Percentiles rank a stretch among this genome's conserved stretches.
Evolutionary conservation across 441 rosid genomes (phyloP).

Genomic region (Aquilaria agallochum): DNA sequence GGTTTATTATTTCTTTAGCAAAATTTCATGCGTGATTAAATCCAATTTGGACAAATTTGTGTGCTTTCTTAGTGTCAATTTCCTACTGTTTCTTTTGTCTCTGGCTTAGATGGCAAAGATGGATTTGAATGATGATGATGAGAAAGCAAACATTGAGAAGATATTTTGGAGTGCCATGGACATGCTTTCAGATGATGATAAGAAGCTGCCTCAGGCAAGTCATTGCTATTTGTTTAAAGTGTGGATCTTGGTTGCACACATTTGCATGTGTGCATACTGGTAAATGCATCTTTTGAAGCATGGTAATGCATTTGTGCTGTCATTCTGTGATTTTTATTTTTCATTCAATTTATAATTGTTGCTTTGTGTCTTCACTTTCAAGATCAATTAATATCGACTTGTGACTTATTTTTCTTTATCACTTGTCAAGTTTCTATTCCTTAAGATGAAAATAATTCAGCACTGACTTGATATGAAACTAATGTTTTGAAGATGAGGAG

Average conservation of each 20-base stretch:
- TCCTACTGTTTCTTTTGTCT: slow-evolving; percentile 11
- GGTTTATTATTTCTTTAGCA: neutral
- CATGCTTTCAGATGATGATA: slow-evolving; percentile 97
- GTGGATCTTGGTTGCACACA: slow-evolving; percentile 1
- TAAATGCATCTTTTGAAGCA: neutral
- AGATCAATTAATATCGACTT: too few species aligned
- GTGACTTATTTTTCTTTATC: neutral
- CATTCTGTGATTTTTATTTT: neutral
- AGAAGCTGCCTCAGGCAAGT: slow-evolving; percentile 98
- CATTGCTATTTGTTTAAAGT: slow-evolving; percentile 17
- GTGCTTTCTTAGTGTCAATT: too few species aligned
- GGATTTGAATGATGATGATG: slow-evolving; percentile 91
- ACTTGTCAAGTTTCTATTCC: neutral
- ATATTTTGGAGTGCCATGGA: slow-evolving; percentile 97
- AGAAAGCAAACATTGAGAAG: slow-evolving; percentile 76
- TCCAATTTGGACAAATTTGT: too few species aligned
- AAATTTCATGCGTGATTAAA: neutral
- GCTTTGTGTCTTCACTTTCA: neutral
- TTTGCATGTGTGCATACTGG: neutral
- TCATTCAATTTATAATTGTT: slow-evolving; percentile 1
- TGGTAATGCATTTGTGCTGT: neutral
- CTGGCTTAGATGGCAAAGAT: slow-evolving; percentile 80
- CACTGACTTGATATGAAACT: neutral
- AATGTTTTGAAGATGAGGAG: neutral
- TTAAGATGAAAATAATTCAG: neutral